Base-by-base conservation (phyloP, 371 early-diverging fungal genomes). In the Zychaea mexicana region DNA sequence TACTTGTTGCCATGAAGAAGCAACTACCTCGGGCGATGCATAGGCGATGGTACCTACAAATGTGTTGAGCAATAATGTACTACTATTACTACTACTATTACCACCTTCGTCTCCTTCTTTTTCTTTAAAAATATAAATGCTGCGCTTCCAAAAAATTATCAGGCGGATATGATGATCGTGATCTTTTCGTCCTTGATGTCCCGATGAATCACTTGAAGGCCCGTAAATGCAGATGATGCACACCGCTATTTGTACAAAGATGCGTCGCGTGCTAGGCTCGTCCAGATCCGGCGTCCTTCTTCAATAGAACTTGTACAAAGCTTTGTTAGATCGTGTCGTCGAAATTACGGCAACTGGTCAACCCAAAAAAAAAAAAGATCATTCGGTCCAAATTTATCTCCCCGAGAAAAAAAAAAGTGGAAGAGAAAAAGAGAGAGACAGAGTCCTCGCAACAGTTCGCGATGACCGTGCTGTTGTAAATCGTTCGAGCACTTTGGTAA, bases 251-350 rank as follows among this genome's bases (percentile, higher is more conserved):
- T 89, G 90, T 27, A 66, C 64, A 60, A 89, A 89, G 2, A 90
- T 86, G 7, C 58, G 62, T 38, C 77, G 68, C 52, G 86, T 80
- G 46, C 82, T 81, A 17, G 68, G 61, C 68, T 90, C 90, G 3
- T 68, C 55, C 76, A 85, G 79, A n/a, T 76, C 47, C 6, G 74
- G 66, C 10, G n/a, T n/a, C 78, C 80, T 24, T 75, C 55, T 62
- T 90, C 91, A n/a, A 90, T 88, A 47, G 81, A 89, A 39, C n/a
- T 88, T 90, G 73, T 89, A 90, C 57, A 90, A 59, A 53, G 89
- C 90, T 73, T 87, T 85, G 17, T 84, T 85, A 31, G 86, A 84
- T 8, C 82, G 54, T 31, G 71, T 73, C 85, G 88, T 88, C 57
- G 86, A 84, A 9, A 91, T 69, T 55, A n/a, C n/a, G n/a, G n/a